Percentiles rank a stretch among this genome's conserved stretches.
These are phyloP conservation scores for Nicotiana benthamiana DNA, from an alignment of 257 asterid genomes.

Conservation along the genomic window DNA sequence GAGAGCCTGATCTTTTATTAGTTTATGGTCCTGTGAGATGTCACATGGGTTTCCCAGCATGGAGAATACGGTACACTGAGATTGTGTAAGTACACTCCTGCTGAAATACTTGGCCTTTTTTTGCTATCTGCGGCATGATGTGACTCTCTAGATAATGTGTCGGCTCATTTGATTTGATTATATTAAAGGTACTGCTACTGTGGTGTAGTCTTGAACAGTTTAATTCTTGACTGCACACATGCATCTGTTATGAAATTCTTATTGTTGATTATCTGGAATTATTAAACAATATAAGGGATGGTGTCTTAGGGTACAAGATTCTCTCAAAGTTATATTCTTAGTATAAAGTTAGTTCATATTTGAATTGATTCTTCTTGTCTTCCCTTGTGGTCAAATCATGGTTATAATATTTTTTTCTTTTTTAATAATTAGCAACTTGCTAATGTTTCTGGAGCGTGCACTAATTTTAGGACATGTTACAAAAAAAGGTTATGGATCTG, in stretches of 20 bases:
- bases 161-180: background rate
- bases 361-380: background rate
- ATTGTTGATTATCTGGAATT: background rate
- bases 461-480: background rate
- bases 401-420: too few relatives aligned
- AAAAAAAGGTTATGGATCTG: background rate
- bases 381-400: background rate
- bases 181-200: background rate
- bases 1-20: conserved; percentile 80
- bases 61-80: conserved; percentile 96
- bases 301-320: background rate
- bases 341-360: background rate
- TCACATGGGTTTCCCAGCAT: conserved; percentile 91
- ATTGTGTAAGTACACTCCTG: conserved; percentile 55
- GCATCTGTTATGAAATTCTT: background rate
- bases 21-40: conserved; percentile 87
- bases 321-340: background rate
- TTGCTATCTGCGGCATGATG: background rate
- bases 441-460: background rate
- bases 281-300: background rate
- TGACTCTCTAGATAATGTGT: background rate
- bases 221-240: background rate
- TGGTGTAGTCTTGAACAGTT: background rate
- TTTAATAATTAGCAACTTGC: too few relatives aligned
- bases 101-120: background rate